Percentiles rank a stretch among this genome's conserved stretches.
These are phyloP conservation scores for Mycena galopus DNA, from an alignment of 768 basidiomycete genomes.

Conservation along the genomic window DNA sequence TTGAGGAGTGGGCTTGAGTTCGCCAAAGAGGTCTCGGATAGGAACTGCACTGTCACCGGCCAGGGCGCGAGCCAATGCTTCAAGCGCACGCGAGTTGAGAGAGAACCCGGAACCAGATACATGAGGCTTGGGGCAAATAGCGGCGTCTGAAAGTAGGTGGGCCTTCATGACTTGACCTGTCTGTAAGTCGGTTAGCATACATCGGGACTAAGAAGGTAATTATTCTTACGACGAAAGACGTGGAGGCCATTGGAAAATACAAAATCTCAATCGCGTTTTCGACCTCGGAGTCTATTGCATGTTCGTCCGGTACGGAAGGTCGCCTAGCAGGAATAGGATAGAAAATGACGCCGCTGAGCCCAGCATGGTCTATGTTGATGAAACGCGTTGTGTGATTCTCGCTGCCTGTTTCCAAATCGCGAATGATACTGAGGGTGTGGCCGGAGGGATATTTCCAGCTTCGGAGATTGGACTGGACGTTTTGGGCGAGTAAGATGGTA, in stretches of 20 bases:
- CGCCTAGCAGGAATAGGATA: slow-evolving; percentile 12
- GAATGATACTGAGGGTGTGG: slow-evolving; percentile 1
- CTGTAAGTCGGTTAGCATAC: not conserved
- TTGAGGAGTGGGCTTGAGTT: slow-evolving; percentile 18
- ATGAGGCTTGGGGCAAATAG: slow-evolving; percentile 6
- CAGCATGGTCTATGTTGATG: slow-evolving; percentile 5
- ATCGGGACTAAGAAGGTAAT: not conserved
- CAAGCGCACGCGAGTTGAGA: slow-evolving; percentile 16
- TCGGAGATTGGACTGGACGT: not conserved
- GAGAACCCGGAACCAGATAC: slow-evolving; percentile 20
- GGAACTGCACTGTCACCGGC: not conserved
- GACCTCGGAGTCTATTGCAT: not conserved
- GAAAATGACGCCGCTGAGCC: slow-evolving; percentile 17
- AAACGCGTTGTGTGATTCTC: slow-evolving; percentile 15
- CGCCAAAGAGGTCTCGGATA: slow-evolving; percentile 1
- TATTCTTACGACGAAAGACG: slow-evolving; percentile 22
- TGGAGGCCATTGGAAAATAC: slow-evolving; percentile 11
- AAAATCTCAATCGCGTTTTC: slow-evolving; percentile 8
- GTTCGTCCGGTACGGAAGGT: not conserved
- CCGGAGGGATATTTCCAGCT: slow-evolving; percentile 10
- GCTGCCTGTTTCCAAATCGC: slow-evolving; percentile 2
- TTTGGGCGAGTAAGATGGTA: slow-evolving; percentile 5
- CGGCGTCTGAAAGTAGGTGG: slow-evolving; percentile 16
- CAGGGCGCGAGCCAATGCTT: slow-evolving; percentile 8
- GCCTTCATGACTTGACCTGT: slow-evolving; percentile 25